Base-by-base conservation (phyloP, 2,329 filamentous ascomycete genomes). In the Tolypocladium tundrense region DNA sequence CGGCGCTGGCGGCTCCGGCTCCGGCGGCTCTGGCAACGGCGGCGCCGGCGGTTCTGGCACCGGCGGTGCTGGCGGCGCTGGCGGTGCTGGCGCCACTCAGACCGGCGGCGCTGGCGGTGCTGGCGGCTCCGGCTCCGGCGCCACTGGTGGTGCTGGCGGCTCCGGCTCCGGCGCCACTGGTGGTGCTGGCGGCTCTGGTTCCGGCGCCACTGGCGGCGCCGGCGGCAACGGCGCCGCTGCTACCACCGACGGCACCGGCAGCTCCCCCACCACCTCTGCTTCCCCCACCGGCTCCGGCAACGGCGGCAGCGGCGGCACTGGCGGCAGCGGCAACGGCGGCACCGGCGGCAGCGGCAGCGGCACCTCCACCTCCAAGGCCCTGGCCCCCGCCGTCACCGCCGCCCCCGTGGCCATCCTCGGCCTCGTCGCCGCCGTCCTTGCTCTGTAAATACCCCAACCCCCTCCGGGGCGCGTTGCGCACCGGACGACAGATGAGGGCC, bases 341-440 rank as follows among this genome's bases (percentile, higher is more conserved):
- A 6, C 27, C 1, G 74, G 75, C 60, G 63, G 56, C 53, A 55
- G 62, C 33, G 62, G 58, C 56, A 58, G 63, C 16, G 59, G 63
- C 45, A 62, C 69, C 1, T 64, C 60, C 48, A 60, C 66, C 41
- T 54, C 62, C 58, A 55, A 60, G 59, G 59, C 60, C 58, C 58
- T 60, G 27, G 63, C 62, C 50, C 52, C 65, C 31, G 59, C 57
- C 41, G 27, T 60, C 3, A 59, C 58, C 41, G 58, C 60, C 43
- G 63, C 57, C 42, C 74, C 77, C 31, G 73, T 73, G 27, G 76
- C 76, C 41, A 55, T 82, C 21, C 60, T 80, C 57, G 80, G 78
- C 62, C 69, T 81, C 58, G 31, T 78, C 31, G 80, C 75, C 62
- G 80, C 79, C 58, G 63, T 82, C 61, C 62, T 82, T 57, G 77